Percentiles rank a stretch among this genome's conserved stretches.
Evolutionary conservation across 352 stramenopile species (phyloP).

Genomic region (Phytophthora boehmeriae): DNA sequence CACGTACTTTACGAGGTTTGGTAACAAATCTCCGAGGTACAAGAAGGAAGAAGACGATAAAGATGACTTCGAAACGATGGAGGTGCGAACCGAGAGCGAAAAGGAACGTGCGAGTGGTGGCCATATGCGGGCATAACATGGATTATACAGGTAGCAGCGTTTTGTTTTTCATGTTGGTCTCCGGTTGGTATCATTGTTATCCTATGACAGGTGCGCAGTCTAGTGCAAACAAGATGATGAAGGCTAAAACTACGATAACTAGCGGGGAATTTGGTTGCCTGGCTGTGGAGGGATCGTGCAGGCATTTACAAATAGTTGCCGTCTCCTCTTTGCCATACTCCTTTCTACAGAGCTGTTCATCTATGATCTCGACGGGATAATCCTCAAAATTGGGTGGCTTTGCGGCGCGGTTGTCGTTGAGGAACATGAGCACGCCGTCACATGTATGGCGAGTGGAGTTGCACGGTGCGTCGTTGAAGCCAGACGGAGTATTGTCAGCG

Average conservation of each 20-base stretch:
- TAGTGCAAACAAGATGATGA: conserved; percentile 15
- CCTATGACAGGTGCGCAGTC: conserved; percentile 6
- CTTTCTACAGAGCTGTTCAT: conserved; percentile 48
- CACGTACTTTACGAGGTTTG: conserved; percentile 85
- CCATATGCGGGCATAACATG: conserved; percentile 45
- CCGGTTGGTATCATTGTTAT: conserved; percentile 22
- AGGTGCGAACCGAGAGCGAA: conserved; percentile 76
- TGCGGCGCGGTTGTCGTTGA: conserved; percentile 79
- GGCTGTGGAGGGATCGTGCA: conserved; percentile 39
- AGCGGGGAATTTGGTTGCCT: conserved; percentile 1
- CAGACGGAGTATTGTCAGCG: conserved; percentile 42
- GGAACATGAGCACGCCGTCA: conserved; percentile 60
- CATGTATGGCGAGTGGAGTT: conserved; percentile 61
- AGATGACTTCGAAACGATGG: conserved; percentile 80
- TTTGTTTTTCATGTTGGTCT: conserved; percentile 9
- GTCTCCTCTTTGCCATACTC: conserved; percentile 38
- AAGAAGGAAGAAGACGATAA: conserved; percentile 82
- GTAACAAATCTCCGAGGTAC: conserved; percentile 59
- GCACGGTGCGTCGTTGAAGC: conserved; percentile 70
- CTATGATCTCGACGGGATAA: conserved; percentile 75
- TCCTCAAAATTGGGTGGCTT: conserved; percentile 80
- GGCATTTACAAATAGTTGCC: conserved; percentile 49
- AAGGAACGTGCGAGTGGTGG: conserved; percentile 49
- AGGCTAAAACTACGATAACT: conserved; percentile 11
- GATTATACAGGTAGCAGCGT: conserved; percentile 29